Evolutionary conservation across 805 yeast species (phyloP).

Genomic region (Saccharomycopsis microspora): DNA sequence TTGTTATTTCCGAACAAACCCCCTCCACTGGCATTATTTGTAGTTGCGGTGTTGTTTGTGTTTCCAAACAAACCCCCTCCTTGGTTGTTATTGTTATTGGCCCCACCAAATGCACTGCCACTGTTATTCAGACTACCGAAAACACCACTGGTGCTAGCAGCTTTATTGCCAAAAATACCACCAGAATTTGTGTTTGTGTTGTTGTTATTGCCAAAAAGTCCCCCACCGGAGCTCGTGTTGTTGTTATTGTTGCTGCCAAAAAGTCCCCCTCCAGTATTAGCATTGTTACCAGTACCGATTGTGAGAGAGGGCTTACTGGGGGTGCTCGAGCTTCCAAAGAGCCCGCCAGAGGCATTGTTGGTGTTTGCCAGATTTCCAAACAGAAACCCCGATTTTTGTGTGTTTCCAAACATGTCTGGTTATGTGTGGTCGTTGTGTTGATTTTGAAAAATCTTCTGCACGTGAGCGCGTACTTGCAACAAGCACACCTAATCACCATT

Average conservation of each 20-base stretch:
- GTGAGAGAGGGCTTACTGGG: constrained; percentile 14
- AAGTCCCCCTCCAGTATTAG: constrained; percentile 25
- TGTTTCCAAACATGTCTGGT: neutral
- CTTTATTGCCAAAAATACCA: constrained; percentile 21
- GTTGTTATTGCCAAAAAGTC: constrained; percentile 21
- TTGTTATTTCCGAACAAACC: constrained; percentile 20
- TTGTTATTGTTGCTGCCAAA: constrained; percentile 26
- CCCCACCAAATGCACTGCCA: constrained; percentile 23
- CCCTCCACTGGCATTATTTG: constrained; percentile 20
- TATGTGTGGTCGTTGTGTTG: too few species aligned
- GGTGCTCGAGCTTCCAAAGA: constrained; percentile 21
- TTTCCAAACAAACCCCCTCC: neutral
- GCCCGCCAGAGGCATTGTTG: constrained; percentile 15
- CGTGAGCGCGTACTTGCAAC: too few species aligned
- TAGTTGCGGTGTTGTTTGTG: constrained; percentile 15
- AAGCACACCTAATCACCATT: too few species aligned
- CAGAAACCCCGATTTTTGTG: constrained; percentile 19
- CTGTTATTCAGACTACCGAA: constrained; percentile 29
- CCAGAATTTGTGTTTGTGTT: constrained; percentile 20
- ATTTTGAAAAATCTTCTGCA: too few species aligned
- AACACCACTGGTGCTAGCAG: constrained; percentile 18
- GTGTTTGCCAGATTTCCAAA: neutral
- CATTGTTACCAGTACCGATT: constrained; percentile 20
- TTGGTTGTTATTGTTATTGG: neutral
- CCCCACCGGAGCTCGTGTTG: constrained; percentile 19